Percentiles rank a stretch among this genome's conserved stretches.
Evolutionary conservation across 2,329 filamentous ascomycete genomes (phyloP).

Genomic region (Apiospora hydei): DNA sequence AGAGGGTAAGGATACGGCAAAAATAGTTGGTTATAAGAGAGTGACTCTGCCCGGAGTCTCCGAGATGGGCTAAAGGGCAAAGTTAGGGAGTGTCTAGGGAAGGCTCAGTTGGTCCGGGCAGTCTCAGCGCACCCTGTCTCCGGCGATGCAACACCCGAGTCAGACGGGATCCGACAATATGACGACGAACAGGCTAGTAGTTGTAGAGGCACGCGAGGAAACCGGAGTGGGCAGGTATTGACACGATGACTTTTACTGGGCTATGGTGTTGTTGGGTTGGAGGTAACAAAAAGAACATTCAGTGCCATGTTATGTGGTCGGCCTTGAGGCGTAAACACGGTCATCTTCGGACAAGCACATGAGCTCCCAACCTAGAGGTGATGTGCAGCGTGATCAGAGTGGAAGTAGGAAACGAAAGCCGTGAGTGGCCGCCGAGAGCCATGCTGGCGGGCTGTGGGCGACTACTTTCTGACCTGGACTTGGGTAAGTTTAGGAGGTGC

Average conservation of each 20-base stretch:
- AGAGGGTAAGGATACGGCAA: background rate
- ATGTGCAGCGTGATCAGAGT: constrained; percentile 8
- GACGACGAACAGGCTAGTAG: background rate
- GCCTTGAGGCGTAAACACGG: constrained; percentile 6
- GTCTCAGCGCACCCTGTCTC: constrained; percentile 7
- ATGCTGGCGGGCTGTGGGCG: background rate
- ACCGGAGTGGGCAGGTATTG: background rate
- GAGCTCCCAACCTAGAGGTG: background rate
- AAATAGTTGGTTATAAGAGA: background rate
- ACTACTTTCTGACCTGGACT: background rate
- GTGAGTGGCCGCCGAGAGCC: constrained; percentile 22
- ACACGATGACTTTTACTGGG: background rate
- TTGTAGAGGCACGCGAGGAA: background rate
- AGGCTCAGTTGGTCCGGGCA: background rate
- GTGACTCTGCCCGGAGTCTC: background rate
- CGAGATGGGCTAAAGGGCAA: constrained; percentile 1
- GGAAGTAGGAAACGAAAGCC: constrained; percentile 1
- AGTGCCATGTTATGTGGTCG: background rate
- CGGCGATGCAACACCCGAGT: background rate
- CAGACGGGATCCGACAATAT: constrained; percentile 8
- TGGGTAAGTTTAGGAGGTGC: background rate
- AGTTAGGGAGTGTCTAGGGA: constrained; percentile 1
- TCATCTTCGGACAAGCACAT: constrained; percentile 19
- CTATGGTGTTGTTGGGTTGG: background rate
- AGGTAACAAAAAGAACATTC: background rate